A percentile compares a stretch with the other conserved stretches of the same genome.
Evolutionary conservation across 805 yeast species (phyloP).

Genomic region (Naumovozyma baii): DNA sequence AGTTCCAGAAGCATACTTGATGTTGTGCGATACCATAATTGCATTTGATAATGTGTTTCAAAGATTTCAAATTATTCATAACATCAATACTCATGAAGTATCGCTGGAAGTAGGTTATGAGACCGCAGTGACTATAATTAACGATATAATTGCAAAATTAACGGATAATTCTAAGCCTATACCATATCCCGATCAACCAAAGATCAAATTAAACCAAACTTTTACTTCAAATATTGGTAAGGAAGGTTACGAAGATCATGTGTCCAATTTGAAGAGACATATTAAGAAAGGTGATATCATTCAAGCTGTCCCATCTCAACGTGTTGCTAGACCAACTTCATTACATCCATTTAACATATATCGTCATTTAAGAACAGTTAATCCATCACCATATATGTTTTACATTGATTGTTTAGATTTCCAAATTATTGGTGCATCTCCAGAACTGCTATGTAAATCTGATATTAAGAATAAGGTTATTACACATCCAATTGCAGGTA

Average conservation of each 20-base stretch:
- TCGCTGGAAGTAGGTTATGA: conserved; percentile 37
- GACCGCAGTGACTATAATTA: conserved; percentile 49
- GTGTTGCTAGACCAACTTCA: conserved; percentile 90
- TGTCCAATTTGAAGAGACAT: conserved; percentile 61
- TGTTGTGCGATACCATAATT: conserved; percentile 82
- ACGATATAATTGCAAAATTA: conserved; percentile 42
- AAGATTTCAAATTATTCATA: conserved; percentile 82
- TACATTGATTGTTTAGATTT: conserved; percentile 86
- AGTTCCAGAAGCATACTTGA: conserved; percentile 84
- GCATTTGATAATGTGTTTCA: conserved; percentile 93
- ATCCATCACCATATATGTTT: conserved; percentile 95
- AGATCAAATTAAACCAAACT: conserved; percentile 54
- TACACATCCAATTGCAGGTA: conserved; percentile 98
- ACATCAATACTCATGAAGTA: conserved; percentile 42
- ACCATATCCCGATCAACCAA: conserved; percentile 66
- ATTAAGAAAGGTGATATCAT: conserved; percentile 87
- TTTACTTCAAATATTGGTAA: conserved; percentile 88
- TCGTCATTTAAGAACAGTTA: conserved; percentile 87
- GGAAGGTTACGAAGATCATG: conserved; percentile 85
- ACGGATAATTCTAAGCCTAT: conserved; percentile 35
- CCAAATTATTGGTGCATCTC: conserved; percentile 95
- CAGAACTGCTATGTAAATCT: conserved; percentile 81
- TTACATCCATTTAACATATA: conserved; percentile 95
- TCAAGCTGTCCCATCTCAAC: conserved; percentile 97
- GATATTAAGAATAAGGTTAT: conserved; percentile 64